A percentile compares a stretch with the other conserved stretches of the same genome.
These are phyloP conservation scores for Pyrenula massariospora DNA, from an alignment of 495 filamentous ascomycete genomes.

Conservation along the genomic window DNA sequence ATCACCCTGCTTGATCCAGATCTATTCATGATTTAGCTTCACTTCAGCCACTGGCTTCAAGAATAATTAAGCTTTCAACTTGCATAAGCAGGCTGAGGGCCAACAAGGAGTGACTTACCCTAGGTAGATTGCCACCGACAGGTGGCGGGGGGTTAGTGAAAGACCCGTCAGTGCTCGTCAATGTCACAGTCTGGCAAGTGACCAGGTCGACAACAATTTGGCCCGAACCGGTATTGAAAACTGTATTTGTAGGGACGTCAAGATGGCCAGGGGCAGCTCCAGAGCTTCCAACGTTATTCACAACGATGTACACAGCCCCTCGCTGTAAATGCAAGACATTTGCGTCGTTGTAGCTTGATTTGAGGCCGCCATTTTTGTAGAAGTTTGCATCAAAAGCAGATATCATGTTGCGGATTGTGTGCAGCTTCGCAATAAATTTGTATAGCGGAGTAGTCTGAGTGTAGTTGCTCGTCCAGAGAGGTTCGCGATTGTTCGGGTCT, in stretches of 20 bases:
- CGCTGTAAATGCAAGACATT: background rate
- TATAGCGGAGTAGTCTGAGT: slow-evolving; percentile 42
- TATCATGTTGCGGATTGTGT: slow-evolving; percentile 37
- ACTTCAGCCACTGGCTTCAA: slow-evolving; percentile 14
- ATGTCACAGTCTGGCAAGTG: background rate
- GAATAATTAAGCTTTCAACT: too few species aligned
- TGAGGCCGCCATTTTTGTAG: background rate
- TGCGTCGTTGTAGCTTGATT: background rate
- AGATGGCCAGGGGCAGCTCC: background rate
- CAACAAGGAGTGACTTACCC: background rate
- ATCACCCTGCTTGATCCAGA: background rate
- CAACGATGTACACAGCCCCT: background rate
- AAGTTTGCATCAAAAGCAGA: background rate
- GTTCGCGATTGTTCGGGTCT: slow-evolving; percentile 56
- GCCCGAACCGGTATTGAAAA: background rate
- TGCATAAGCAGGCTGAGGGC: too few species aligned
- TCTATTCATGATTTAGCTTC: background rate
- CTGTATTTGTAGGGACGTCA: background rate
- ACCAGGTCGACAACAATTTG: background rate
- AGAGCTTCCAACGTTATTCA: background rate
- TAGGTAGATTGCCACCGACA: slow-evolving; percentile 9
- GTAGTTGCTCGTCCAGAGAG: slow-evolving; percentile 46
- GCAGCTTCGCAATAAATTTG: slow-evolving; percentile 39
- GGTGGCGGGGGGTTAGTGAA: background rate
- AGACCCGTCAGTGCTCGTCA: background rate